These are phyloP conservation scores for Tetradesmus lagerheimii DNA, from an alignment of 139 green algal species.

Conservation along the genomic window DNA sequence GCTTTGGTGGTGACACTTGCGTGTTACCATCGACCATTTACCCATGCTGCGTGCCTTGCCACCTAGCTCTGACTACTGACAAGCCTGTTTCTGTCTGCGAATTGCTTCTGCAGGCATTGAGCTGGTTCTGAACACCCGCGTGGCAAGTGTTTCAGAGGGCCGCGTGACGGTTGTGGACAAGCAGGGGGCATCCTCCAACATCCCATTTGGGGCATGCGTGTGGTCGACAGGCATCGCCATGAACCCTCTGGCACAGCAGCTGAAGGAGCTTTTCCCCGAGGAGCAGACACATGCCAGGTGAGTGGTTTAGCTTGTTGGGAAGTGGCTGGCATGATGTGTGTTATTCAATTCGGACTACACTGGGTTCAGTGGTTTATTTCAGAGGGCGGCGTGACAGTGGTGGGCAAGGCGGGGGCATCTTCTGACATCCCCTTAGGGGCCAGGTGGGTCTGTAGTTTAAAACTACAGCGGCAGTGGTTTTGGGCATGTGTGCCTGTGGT, in stretches of 20 bases:
- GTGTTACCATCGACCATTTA: no score
- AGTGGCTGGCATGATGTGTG: conserved; percentile 70
- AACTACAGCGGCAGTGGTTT: no score
- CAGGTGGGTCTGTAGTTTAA: no score
- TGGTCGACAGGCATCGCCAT: conserved; percentile 93
- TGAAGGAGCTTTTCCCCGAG: conserved; percentile 77
- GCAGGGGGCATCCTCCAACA: conserved; percentile 42
- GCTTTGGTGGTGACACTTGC: no score
- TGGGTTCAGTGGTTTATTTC: no score
- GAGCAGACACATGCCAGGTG: conserved; percentile 85
- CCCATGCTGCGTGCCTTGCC: no score
- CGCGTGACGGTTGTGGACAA: conserved; percentile 70
- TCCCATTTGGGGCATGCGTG: conserved; percentile 91
- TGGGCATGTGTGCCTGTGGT: no score
- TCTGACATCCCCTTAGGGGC: no score
- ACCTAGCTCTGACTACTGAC: no score
- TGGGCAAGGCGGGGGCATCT: no score
- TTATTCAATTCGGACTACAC: no score
- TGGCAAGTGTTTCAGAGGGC: conserved; percentile 64
- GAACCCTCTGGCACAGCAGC: conserved; percentile 87
- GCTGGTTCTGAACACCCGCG: conserved; percentile 84
- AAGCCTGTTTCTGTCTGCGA: not conserved
- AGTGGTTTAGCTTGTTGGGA: not conserved
- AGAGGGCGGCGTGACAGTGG: no score
- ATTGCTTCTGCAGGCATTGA: conserved; percentile 54